These are phyloP conservation scores for Irpex sp. DNA, from an alignment of 1,284 basidiomycete species.

Conservation along the genomic window DNA sequence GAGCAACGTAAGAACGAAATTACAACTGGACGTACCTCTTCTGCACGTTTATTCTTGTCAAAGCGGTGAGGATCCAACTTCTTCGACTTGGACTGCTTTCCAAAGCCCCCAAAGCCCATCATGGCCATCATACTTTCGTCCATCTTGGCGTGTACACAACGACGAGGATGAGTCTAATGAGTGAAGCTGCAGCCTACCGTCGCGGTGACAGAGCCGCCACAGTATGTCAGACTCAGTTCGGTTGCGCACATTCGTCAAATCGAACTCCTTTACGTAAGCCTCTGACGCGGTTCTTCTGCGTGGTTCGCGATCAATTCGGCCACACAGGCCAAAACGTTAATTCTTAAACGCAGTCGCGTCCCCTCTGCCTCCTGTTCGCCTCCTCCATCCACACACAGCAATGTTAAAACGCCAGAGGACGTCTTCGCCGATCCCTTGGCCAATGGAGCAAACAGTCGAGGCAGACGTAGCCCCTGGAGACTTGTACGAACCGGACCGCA, in stretches of 20 bases:
- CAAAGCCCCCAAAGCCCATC: constrained; percentile 79
- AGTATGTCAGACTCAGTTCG: background rate
- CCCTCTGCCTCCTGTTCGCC: background rate
- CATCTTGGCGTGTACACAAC: constrained; percentile 32
- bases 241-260: background rate
- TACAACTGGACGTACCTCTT: constrained; percentile 22
- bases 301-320: background rate
- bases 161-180: background rate
- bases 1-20: background rate
- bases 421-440: constrained; percentile 41
- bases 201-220: too few species aligned
- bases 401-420: constrained; percentile 71
- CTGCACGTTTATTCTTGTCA: constrained; percentile 65
- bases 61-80: constrained; percentile 66
- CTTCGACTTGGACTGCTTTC: constrained; percentile 60
- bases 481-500: constrained; percentile 23
- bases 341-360: background rate
- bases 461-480: constrained; percentile 16
- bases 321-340: background rate
- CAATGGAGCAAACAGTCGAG: constrained; percentile 29
- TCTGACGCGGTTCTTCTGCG: background rate
- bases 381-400: background rate
- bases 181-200: too few species aligned
- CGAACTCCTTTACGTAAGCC: background rate
- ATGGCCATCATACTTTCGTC: constrained; percentile 65